phyloP scores from a whole-genome alignment of 441 rosid genomes.

The Melastoma candidum region DNA sequence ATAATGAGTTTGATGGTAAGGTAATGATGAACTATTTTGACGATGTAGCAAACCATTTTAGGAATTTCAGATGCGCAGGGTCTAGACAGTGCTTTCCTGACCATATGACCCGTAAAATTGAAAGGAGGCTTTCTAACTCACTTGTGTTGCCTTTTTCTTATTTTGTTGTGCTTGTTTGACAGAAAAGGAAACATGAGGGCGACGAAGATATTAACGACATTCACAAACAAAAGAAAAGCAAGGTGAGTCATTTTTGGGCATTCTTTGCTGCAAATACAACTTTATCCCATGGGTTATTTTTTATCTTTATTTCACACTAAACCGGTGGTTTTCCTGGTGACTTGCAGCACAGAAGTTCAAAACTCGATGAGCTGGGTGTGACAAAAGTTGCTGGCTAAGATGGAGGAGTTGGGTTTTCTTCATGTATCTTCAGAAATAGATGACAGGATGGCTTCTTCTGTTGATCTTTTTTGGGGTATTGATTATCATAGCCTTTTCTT shows the following conservation, averaged over 20 bases:
- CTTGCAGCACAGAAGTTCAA: conserved; percentile 82
- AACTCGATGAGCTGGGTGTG: conserved; percentile 80
- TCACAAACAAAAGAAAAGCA: conserved; percentile 85
- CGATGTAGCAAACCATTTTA: no score
- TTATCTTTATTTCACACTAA: conserved; percentile 11
- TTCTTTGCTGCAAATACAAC: not conserved
- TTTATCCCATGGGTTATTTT: not conserved
- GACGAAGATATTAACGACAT: conserved; percentile 79
- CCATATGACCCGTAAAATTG: not conserved
- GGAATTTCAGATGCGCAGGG: no score
- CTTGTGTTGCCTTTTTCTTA: not conserved
- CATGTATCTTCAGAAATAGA: conserved; percentile 4
- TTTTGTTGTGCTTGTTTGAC: conserved; percentile 25
- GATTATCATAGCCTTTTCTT: no score
- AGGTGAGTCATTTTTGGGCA: conserved; percentile 35
- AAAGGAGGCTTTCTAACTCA: not conserved
- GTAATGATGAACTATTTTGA: no score
- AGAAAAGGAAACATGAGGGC: conserved; percentile 95
- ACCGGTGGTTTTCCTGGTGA: not conserved
- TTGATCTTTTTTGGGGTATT: no score
- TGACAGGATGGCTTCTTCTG: not conserved
- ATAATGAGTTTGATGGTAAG: no score
- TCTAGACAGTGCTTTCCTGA: no score
- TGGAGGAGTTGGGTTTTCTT: conserved; percentile 6
- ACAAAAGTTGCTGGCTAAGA: conserved; percentile 86